Evolutionary conservation across 352 stramenopile species (phyloP).

Genomic region (Pythium volutum): DNA sequence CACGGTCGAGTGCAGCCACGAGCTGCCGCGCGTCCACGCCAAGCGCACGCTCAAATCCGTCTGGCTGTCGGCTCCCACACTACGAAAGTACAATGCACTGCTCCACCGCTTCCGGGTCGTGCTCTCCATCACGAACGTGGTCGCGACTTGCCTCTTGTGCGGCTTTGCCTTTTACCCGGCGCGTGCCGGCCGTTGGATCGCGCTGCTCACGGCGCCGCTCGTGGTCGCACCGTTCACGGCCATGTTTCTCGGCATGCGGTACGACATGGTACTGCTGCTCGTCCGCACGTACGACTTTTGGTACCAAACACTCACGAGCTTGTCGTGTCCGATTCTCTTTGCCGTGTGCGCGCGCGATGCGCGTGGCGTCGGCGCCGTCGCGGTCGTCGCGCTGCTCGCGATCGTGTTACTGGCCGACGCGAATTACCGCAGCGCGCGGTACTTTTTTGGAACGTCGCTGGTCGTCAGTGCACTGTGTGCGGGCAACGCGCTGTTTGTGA

Average conservation of each 20-base stretch:
- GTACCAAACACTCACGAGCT: neutral
- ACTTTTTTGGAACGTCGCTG: neutral
- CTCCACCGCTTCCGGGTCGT: neutral
- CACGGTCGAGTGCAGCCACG: conserved; percentile 1
- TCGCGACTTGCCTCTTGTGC: neutral
- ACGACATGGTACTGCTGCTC: conserved; percentile 12
- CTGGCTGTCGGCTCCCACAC: neutral
- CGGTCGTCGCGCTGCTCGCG: conserved; percentile 6
- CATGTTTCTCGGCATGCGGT: conserved; percentile 6
- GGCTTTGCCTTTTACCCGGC: neutral
- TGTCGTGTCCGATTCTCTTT: neutral
- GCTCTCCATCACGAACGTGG: neutral
- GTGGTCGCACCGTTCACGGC: neutral
- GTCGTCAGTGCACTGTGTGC: neutral
- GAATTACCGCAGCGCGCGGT: neutral
- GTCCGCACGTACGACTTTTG: conserved; percentile 19
- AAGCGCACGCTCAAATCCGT: conserved; percentile 8
- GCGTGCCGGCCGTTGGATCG: neutral
- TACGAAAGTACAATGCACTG: neutral
- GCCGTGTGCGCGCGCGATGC: neutral
- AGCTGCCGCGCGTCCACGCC: neutral
- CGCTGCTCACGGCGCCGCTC: neutral
- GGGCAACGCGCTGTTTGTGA: neutral
- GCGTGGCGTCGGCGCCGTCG: conserved; percentile 6
- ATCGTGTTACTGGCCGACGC: conserved; percentile 7